These are phyloP conservation scores for Lipomyces chichibuensis DNA, from an alignment of 805 yeast species.

Conservation along the genomic window DNA sequence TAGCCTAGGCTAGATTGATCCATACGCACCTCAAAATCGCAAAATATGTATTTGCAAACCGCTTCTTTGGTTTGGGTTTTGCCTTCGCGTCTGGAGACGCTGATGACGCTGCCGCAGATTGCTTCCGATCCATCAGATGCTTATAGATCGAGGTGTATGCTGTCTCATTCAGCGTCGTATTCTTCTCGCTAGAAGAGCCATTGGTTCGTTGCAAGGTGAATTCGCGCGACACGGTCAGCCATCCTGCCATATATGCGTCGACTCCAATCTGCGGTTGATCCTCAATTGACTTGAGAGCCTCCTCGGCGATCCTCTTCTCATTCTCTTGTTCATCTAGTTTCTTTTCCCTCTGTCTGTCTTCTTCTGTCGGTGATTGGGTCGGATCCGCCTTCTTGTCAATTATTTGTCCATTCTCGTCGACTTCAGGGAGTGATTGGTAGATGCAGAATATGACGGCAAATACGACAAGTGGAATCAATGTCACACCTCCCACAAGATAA, in stretches of 20 bases:
- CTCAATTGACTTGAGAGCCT: constrained; percentile 58
- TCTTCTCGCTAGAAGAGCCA: constrained; percentile 35
- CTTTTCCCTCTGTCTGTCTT: constrained; percentile 6
- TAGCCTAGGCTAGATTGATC: neutral
- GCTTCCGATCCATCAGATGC: constrained; percentile 46
- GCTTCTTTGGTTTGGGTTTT: constrained; percentile 45
- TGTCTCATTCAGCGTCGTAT: constrained; percentile 49
- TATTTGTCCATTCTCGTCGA: constrained; percentile 29
- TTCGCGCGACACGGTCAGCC: constrained; percentile 84
- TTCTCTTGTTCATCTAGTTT: constrained; percentile 33
- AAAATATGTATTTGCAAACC: constrained; percentile 38
- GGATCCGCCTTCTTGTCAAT: constrained; percentile 4
- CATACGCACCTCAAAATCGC: constrained; percentile 45
- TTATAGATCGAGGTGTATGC: constrained; percentile 67
- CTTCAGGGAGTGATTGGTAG: constrained; percentile 45
- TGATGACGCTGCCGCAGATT: constrained; percentile 7
- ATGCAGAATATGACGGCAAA: constrained; percentile 48
- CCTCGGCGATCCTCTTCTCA: constrained; percentile 52
- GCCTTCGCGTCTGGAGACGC: constrained; percentile 42
- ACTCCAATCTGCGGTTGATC: constrained; percentile 65
- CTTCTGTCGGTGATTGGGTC: constrained; percentile 27
- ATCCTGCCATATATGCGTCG: constrained; percentile 64
- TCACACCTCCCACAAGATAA: constrained; percentile 78
- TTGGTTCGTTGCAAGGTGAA: constrained; percentile 41
- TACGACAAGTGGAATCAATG: constrained; percentile 67